Percentiles rank a stretch among this genome's conserved stretches.
Conservation (phyloP, 306 rosid species). For the Prunus dulcis region DNA sequence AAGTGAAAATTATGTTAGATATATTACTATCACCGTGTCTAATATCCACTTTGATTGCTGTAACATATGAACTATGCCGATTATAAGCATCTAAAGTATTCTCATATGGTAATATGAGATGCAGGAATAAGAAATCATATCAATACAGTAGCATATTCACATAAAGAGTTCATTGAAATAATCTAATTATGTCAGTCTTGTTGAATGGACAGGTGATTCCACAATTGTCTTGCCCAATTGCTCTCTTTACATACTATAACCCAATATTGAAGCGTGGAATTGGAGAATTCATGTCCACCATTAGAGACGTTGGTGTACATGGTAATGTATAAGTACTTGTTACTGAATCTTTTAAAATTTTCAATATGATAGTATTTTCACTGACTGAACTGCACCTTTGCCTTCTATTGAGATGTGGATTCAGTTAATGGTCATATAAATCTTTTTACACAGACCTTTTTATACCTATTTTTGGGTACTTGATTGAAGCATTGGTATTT, state of each 20-base stretch:
- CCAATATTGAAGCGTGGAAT: slow-evolving; percentile 88
- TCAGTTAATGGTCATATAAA: neutral
- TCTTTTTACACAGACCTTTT: neutral
- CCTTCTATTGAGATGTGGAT: neutral
- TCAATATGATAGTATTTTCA: neutral
- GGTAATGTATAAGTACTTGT: slow-evolving; percentile 45
- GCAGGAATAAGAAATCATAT: neutral
- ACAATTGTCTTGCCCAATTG: slow-evolving; percentile 75
- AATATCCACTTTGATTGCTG: neutral
- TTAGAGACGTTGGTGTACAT: slow-evolving; percentile 66
- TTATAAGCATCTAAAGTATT: neutral
- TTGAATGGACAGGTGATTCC: slow-evolving; percentile 71
- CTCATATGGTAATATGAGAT: neutral
- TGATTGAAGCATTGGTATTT: neutral
- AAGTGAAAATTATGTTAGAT: neutral
- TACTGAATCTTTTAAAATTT: slow-evolving; percentile 10
- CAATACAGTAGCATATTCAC: neutral
- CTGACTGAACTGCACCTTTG: neutral
- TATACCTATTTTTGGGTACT: neutral
- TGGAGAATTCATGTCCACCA: slow-evolving; percentile 59
- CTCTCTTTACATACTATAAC: slow-evolving; percentile 83
- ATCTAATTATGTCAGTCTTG: slow-evolving; percentile 15
- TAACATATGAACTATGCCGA: neutral
- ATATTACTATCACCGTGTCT: neutral
- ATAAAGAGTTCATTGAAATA: neutral